A percentile compares a stretch with the other conserved stretches of the same genome.
These are phyloP conservation scores for Cladophialophora psammophila DNA, from an alignment of 2,329 filamentous ascomycete species.

Conservation along the genomic window DNA sequence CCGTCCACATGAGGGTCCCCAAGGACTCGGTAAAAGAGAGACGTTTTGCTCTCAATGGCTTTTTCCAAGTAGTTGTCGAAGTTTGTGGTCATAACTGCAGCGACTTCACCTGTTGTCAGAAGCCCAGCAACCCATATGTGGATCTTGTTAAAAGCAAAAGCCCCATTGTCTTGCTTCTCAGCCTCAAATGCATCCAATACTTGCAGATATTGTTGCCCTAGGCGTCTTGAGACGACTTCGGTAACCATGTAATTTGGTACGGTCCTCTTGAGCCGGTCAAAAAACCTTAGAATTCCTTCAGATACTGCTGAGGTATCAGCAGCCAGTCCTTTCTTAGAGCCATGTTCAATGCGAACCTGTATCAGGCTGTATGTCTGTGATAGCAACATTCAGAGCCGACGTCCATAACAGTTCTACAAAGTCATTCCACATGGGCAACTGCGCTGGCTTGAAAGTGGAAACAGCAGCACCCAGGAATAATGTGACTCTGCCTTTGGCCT, in stretches of 20 bases:
- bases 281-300: background rate
- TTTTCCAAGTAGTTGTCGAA: slow-evolving; percentile 18
- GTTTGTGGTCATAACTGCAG: slow-evolving; percentile 14
- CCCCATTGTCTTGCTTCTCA: slow-evolving; percentile 2
- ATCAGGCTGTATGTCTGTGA: slow-evolving; percentile 7
- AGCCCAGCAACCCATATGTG: slow-evolving; percentile 7
- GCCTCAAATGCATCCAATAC: slow-evolving; percentile 14
- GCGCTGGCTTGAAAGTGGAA: slow-evolving; percentile 15
- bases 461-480: slow-evolving; percentile 16
- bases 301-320: background rate
- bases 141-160: slow-evolving; percentile 4
- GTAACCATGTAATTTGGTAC: slow-evolving; percentile 22
- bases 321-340: background rate
- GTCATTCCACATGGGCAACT: slow-evolving; percentile 15
- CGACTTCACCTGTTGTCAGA: slow-evolving; percentile 3
- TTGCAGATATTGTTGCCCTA: slow-evolving; percentile 13
- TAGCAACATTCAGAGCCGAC: background rate
- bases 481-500: slow-evolving; percentile 9
- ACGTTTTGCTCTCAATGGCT: slow-evolving; percentile 5
- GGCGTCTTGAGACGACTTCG: slow-evolving; percentile 15
- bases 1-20: slow-evolving; percentile 17
- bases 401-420: slow-evolving; percentile 15
- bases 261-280: slow-evolving; percentile 4
- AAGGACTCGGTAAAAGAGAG: slow-evolving; percentile 4
- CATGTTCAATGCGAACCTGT: slow-evolving; percentile 1